Conservation (phyloP, 305 asterid genomes). For the Solanum hybrid region DNA sequence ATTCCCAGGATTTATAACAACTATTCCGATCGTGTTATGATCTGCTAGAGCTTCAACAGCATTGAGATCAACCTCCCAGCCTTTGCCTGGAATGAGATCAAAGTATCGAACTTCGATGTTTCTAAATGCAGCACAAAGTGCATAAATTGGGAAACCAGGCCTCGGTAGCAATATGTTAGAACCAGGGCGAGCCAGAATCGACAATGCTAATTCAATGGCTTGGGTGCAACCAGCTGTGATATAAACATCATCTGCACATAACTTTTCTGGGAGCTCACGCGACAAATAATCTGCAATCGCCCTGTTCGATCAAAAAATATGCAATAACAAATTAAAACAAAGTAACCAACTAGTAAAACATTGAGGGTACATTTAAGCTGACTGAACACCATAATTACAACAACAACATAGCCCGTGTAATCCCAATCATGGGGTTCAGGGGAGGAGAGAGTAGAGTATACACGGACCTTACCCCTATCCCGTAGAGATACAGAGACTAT, state of each 20-base stretch:
- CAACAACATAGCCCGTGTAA: background rate
- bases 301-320: constrained; percentile 27
- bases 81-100: constrained; percentile 58
- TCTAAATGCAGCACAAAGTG: constrained; percentile 54
- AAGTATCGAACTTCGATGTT: constrained; percentile 53
- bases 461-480: background rate
- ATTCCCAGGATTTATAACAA: constrained; percentile 76
- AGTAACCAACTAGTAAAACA: background rate
- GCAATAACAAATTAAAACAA: background rate
- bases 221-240: constrained; percentile 66
- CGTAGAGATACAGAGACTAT: background rate
- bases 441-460: background rate
- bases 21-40: constrained; percentile 62
- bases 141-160: constrained; percentile 78
- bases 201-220: constrained; percentile 51
- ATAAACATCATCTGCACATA: constrained; percentile 56
- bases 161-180: constrained; percentile 72
- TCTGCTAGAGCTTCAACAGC: constrained; percentile 54
- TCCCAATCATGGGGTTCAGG: rapidly evolving
- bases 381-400: background rate
- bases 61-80: constrained; percentile 72
- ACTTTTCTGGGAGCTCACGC: constrained; percentile 51
- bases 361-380: background rate
- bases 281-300: constrained; percentile 71
- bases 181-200: constrained; percentile 56